Evolutionary conservation across 2,329 filamentous ascomycete species (phyloP), one percentile per base, ranked within the genome.

Genomic region (Zymoseptoria passerinii): DNA sequence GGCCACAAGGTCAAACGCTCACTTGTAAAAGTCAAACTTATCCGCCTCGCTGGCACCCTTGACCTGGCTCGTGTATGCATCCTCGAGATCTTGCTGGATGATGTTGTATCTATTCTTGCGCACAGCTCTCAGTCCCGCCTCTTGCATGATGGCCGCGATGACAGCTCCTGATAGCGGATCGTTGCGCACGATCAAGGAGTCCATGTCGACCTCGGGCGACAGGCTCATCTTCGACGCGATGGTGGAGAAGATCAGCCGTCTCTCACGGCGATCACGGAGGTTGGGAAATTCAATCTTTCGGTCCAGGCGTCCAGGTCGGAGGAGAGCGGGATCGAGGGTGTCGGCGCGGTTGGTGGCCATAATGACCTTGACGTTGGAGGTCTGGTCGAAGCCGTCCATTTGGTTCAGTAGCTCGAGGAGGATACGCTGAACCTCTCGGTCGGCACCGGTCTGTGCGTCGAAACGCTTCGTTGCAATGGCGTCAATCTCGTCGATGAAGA

Each of bases 321-420:
- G 84, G 62, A 99, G 82, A 49, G 94, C 94, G 16, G 94, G 94
- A 73, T 99, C 94, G 65, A 99, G 83, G 6, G 94, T 99, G 75
- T 97, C 94, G 65, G 94, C 92, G 73, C 94, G 88, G 80, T 99
- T 99, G 66, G 94, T 99, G 66, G 94, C 94, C 94, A 99, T 99
- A 78, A 99, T 99, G 73, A 99, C 94, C 80, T 99, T 99, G 77
- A 99, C 94, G 76, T 99, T 99, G 74, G 90, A 89, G 0, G 91
- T 96, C 77, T 99, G 94, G 75, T 99, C 94, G 79, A 99, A 99
- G 65, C 94, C 94, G 74, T 99, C 94, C 94, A 99, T 99, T 78
- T 99, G 94, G 79, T 99, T 99, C 64, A 99, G 86, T 66, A 99
- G 80, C 75, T 99, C 94, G 61, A 99, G 86, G 60, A 99, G 81